phyloP scores from a whole-genome alignment of 1,284 basidiomycete species.

The Microbotryum intermedium region DNA sequence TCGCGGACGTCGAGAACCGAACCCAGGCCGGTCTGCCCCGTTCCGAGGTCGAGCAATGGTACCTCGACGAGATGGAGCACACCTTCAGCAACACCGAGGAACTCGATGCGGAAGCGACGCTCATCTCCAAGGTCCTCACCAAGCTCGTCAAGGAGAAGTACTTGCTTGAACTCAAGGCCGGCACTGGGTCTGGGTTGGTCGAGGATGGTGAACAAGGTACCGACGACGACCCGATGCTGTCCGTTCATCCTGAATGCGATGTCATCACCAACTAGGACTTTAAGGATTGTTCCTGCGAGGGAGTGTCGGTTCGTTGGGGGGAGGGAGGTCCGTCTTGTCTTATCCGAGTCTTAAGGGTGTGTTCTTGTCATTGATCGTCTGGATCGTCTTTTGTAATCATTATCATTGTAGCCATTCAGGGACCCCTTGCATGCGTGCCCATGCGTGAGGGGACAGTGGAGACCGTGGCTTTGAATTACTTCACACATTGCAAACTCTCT shows the following conservation, averaged over 20 bases:
- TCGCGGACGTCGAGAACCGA: constrained; percentile 67
- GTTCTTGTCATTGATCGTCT: no score
- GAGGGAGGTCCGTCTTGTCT: no score
- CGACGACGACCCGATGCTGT: constrained; percentile 26
- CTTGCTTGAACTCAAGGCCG: constrained; percentile 56
- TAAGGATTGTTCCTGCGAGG: no score
- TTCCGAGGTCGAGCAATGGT: constrained; percentile 92
- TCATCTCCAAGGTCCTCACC: constrained; percentile 79
- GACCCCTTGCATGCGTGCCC: no score
- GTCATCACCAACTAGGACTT: background rate
- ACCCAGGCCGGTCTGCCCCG: constrained; percentile 70
- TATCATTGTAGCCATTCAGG: no score
- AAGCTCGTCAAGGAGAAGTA: constrained; percentile 89
- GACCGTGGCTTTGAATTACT: no score
- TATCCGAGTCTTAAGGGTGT: no score
- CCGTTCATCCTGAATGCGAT: constrained; percentile 33
- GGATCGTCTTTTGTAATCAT: no score
- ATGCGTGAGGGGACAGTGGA: no score
- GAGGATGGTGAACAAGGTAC: constrained; percentile 8
- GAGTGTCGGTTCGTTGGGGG: no score
- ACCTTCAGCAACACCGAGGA: constrained; percentile 78
- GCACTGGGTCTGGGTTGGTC: constrained; percentile 1
- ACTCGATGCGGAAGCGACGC: constrained; percentile 81
- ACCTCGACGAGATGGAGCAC: constrained; percentile 78
- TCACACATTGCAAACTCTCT: no score